Conservation (phyloP, 2,329 filamentous ascomycete species). For the Botrytis aclada region DNA sequence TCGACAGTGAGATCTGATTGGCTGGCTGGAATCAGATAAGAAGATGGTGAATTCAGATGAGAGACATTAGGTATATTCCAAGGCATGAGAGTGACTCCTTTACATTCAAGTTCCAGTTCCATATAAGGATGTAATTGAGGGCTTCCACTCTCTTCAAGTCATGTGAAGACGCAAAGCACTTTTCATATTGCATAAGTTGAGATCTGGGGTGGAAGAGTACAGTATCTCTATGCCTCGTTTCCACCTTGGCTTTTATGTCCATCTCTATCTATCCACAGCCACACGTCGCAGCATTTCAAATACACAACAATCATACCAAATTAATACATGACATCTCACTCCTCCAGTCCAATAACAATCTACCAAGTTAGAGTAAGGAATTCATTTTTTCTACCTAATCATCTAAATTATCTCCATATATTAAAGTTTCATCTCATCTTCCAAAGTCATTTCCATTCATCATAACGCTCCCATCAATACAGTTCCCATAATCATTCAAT, state of each 20-base stretch:
- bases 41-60: neutral
- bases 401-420: conserved; percentile 1
- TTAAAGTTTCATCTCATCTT: neutral
- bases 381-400: conserved; percentile 2
- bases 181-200: neutral
- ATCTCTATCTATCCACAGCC: neutral
- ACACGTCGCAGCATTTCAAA: neutral
- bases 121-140: neutral
- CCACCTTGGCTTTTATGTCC: no score
- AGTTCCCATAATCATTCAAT: neutral
- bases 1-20: neutral
- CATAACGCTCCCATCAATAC: neutral
- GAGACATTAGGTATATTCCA: neutral
- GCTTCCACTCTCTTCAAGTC: neutral
- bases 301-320: neutral
- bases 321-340: neutral
- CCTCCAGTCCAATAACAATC: neutral
- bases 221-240: neutral
- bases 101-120: no score
- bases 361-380: neutral
- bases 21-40: no score
- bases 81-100: neutral
- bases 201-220: neutral
- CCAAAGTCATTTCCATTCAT: neutral
- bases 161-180: neutral